Conservation (phyloP, 2,329 filamentous ascomycete species). For the Dactylonectria macrodidyma region DNA sequence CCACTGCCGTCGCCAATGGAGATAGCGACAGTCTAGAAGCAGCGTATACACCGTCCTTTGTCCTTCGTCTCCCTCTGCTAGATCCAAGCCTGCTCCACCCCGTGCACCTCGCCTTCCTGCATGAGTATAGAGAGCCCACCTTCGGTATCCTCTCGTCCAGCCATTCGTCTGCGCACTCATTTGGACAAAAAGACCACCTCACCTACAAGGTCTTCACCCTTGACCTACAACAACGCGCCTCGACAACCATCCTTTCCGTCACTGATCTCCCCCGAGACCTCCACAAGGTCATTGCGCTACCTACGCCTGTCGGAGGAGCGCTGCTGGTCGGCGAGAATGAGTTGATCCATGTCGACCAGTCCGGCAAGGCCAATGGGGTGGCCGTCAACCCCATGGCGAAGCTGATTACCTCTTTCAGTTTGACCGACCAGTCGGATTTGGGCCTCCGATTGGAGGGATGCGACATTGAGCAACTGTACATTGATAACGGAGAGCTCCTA, state of each 20-base stretch:
- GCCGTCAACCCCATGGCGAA: constrained; percentile 93
- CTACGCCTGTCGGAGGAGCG: constrained; percentile 89
- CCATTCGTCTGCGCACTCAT: constrained; percentile 78
- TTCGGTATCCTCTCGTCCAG: constrained; percentile 93
- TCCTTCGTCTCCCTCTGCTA: constrained; percentile 89
- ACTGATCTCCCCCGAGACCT: constrained; percentile 89
- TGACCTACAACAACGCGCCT: constrained; percentile 92
- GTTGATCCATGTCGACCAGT: constrained; percentile 95
- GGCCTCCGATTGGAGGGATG: constrained; percentile 86
- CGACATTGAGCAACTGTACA: constrained; percentile 81
- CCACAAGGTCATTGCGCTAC: constrained; percentile 84
- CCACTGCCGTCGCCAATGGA: constrained; percentile 53
- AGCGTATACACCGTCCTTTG: constrained; percentile 92
- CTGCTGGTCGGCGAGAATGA: constrained; percentile 91
- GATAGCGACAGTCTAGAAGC: constrained; percentile 63
- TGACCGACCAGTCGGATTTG: constrained; percentile 88
- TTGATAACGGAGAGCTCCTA: constrained; percentile 86
- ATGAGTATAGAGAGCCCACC: constrained; percentile 98
- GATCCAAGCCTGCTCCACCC: constrained; percentile 91
- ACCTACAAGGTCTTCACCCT: constrained; percentile 96
- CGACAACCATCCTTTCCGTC: constrained; percentile 92
- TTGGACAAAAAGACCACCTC: constrained; percentile 88
- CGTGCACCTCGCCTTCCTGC: constrained; percentile 90
- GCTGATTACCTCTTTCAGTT: constrained; percentile 84
- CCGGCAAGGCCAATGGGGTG: constrained; percentile 92